Evolutionary conservation across 2,329 filamentous ascomycete species (phyloP).

Genomic region (Fusarium newnesense): DNA sequence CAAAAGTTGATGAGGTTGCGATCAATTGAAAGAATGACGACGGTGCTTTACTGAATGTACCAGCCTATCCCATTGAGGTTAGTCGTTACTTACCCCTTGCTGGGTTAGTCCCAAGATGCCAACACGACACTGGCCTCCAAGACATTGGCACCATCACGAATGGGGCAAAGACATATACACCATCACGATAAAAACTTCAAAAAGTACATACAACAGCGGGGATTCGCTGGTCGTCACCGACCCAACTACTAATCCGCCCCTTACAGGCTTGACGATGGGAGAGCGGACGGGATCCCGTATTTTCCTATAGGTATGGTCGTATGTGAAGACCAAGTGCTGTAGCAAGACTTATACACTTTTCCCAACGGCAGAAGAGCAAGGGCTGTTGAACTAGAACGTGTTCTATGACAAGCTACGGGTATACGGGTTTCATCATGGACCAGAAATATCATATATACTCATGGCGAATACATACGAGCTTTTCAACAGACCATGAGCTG

Average conservation of each 20-base stretch:
- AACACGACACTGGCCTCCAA: not conserved
- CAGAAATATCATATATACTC: no score
- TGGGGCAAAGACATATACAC: not conserved
- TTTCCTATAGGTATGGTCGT: conserved; percentile 2
- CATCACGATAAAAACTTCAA: not conserved
- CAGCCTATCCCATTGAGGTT: not conserved
- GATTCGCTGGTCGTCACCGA: not conserved
- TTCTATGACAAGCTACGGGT: no score
- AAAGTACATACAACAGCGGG: conserved; percentile 1
- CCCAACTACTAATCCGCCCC: conserved; percentile 4
- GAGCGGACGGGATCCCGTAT: conserved; percentile 4
- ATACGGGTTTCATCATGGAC: no score
- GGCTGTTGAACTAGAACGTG: no score
- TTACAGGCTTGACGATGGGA: not conserved
- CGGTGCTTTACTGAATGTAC: not conserved
- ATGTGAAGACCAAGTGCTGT: not conserved
- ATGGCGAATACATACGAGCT: no score
- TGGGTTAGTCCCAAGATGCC: not conserved
- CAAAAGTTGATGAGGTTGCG: not conserved
- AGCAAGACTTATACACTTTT: no score
- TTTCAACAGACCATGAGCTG: no score
- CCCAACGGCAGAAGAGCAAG: no score
- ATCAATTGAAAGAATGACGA: not conserved
- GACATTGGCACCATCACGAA: not conserved
- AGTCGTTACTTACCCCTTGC: no score